Evolutionary conservation across 768 basidiomycete genomes (phyloP).

Genomic region (button mushroom (Agaricus bisporus)): DNA sequence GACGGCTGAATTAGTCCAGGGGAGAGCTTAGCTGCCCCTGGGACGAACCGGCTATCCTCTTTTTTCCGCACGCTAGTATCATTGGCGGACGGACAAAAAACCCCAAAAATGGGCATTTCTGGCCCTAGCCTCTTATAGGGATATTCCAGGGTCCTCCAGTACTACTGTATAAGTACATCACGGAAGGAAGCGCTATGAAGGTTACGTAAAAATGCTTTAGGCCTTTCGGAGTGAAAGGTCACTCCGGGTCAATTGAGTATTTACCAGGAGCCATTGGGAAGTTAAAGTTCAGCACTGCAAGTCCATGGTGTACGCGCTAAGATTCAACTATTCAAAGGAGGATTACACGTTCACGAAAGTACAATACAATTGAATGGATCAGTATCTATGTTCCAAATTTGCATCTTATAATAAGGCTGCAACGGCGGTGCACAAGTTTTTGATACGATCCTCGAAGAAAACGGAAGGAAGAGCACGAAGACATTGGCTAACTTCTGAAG

Average conservation of each 20-base stretch:
- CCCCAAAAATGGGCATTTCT: too few species aligned
- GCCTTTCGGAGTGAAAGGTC: background rate
- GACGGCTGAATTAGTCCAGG: too few species aligned
- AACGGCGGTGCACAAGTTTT: slow-evolving; percentile 45
- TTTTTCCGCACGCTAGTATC: too few species aligned
- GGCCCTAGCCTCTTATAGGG: too few species aligned
- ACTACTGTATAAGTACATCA: background rate
- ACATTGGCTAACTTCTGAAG: slow-evolving; percentile 32
- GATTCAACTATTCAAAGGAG: background rate
- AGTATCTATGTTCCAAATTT: background rate
- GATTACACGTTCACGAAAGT: background rate
- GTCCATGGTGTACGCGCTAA: background rate
- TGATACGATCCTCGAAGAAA: slow-evolving; percentile 58
- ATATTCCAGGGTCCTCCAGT: too few species aligned
- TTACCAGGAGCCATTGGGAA: too few species aligned
- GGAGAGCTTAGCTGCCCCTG: too few species aligned
- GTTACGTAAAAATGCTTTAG: slow-evolving; percentile 4
- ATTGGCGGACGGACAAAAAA: too few species aligned
- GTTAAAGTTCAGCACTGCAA: background rate
- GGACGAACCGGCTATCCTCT: too few species aligned
- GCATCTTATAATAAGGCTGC: slow-evolving; percentile 26
- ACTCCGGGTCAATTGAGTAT: too few species aligned
- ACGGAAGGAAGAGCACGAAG: slow-evolving; percentile 32
- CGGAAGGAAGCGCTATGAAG: background rate
- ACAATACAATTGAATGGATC: background rate